Conservation (phyloP, 208 protist genomes). For the Crithidia thermophila region DNA sequence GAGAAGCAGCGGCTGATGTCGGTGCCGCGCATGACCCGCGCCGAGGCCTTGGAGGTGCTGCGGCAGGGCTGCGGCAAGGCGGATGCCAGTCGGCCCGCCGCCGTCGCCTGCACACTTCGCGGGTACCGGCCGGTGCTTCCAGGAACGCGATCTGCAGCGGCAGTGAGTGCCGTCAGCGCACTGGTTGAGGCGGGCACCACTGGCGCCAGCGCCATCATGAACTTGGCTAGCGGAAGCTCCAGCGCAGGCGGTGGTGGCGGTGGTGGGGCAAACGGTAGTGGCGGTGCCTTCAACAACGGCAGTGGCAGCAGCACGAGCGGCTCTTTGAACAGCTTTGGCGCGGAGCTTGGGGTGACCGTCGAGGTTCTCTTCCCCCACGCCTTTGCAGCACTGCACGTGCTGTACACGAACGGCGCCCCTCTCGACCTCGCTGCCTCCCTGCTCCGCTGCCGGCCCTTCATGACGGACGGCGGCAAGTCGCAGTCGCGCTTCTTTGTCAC, state of each 20-base stretch:
- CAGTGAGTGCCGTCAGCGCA: conserved; percentile 1
- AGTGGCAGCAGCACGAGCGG: neutral
- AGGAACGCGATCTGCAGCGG: neutral
- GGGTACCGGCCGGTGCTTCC: conserved; percentile 24
- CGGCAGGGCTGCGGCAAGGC: conserved; percentile 2
- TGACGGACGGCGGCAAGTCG: conserved; percentile 75
- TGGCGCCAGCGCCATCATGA: conserved; percentile 5
- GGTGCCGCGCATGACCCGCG: conserved; percentile 7
- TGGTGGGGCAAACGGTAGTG: neutral
- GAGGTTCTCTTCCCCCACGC: conserved; percentile 63
- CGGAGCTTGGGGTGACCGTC: conserved; percentile 35
- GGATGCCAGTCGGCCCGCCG: neutral
- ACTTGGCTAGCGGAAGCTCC: neutral
- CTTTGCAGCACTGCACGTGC: conserved; percentile 60
- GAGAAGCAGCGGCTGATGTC: neutral
- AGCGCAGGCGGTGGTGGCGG: neutral
- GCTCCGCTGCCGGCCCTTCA: conserved; percentile 47
- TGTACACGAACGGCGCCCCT: conserved; percentile 45
- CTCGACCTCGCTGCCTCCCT: conserved; percentile 53
- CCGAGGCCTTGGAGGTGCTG: conserved; percentile 18
- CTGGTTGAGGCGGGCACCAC: conserved; percentile 4
- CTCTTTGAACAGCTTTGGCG: neutral
- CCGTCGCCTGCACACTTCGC: conserved; percentile 20
- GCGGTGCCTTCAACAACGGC: neutral
- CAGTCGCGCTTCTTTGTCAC: conserved; percentile 69